Evolutionary conservation across 768 basidiomycete genomes (phyloP).

Genomic region (Tylopilus cervinicoccineus): DNA sequence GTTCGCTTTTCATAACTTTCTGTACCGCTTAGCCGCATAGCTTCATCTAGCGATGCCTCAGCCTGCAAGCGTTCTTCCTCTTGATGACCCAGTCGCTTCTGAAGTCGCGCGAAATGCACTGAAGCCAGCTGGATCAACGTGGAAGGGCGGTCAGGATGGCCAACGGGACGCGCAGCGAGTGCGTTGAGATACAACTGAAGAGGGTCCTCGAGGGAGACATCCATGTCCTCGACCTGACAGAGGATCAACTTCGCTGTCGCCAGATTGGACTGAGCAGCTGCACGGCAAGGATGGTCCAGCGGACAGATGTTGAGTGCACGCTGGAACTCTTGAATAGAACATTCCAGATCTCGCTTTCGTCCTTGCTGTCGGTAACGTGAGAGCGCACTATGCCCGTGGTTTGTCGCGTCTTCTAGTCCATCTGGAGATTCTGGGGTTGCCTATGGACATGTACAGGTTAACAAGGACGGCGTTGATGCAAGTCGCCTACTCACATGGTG

Average conservation of each 20-base stretch:
- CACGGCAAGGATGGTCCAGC: not conserved
- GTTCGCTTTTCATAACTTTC: no score
- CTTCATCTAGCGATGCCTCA: not conserved
- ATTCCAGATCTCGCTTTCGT: not conserved
- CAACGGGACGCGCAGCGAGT: no score
- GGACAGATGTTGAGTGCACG: not conserved
- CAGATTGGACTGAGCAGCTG: not conserved
- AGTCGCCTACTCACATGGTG: no score
- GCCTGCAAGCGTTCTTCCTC: not conserved
- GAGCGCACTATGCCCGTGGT: not conserved
- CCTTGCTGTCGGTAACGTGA: not conserved
- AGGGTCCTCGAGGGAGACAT: not conserved
- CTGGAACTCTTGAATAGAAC: not conserved
- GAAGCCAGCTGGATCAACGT: slow-evolving; percentile 3
- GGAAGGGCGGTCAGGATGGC: not conserved
- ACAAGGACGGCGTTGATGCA: no score
- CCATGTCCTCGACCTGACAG: not conserved
- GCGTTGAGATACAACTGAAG: not conserved
- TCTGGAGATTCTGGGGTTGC: not conserved
- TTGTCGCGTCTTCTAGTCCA: not conserved
- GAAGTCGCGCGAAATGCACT: not conserved
- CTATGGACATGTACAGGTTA: no score
- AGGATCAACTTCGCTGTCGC: no score
- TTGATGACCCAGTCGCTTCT: not conserved
- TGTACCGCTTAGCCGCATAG: no score